Evolutionary conservation across 2,329 filamentous ascomycete genomes (phyloP), one percentile per base, ranked within the genome.

Genomic region (Madurella mycetomatis): DNA sequence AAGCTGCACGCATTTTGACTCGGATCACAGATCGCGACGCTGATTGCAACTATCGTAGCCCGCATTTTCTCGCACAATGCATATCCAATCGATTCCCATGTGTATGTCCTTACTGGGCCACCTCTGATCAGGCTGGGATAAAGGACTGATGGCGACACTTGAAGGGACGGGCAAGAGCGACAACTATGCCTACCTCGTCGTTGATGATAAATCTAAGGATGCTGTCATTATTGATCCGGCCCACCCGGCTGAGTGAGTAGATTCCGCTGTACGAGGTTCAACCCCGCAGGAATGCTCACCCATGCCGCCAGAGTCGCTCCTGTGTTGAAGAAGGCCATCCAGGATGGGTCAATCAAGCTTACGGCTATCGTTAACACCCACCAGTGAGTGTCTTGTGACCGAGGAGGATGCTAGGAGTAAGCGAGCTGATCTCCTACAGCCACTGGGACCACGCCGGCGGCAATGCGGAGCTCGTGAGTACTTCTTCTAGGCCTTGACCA

Each of bases 391-490:
- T n/a, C 19, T 18, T 37, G 13, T 8, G 30, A 15, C 41, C 9
- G 3, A 16, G 34, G 9, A 30, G 2, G 5, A 17, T 12, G 18
- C 34, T n/a, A 25, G 30, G 30, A 16, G 34, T n/a, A 41, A 37
- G 37, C 25, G 18, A 51, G 16, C 37, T 41, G n/a, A 41, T 16
- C 30, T 34, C 25, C 31, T 51, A 9, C 45, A 96, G 92, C 69
- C 94, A 99, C 69, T 87, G 86, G 78, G 94, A 99, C 63, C 94
- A 99, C 72, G 87, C 94, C 1, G 94, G 94, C 59, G 94, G 94
- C 9, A 99, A 99, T 70, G 80, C 82, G 54, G 85, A 91, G 64
- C 79, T 96, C 60, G 90, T 92, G 73, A 66, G 76, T 63, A 2
- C 49, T 11, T n/a, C 30, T 11, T 55, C 15, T 32, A 17, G 39